Evolutionary conservation across 352 stramenopile species (phyloP).

Genomic region (Lagenidium sp.): DNA sequence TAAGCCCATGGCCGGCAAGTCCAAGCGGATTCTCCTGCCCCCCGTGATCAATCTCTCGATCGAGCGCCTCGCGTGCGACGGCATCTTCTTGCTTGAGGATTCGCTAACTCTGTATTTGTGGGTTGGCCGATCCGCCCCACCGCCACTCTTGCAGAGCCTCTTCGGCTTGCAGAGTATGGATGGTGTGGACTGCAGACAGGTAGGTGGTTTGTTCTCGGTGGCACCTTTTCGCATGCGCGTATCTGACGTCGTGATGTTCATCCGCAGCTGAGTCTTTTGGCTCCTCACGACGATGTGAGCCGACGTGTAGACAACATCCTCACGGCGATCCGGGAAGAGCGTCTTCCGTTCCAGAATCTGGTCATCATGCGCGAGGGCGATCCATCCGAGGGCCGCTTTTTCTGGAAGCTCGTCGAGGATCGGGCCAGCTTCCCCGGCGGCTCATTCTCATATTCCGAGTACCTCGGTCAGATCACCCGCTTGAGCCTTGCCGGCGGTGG

Average conservation of each 20-base stretch:
- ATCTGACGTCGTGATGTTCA: too few species aligned
- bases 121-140: constrained; percentile 88
- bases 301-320: constrained; percentile 86
- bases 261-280: constrained; percentile 65
- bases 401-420: constrained; percentile 98
- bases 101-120: constrained; percentile 94
- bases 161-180: constrained; percentile 95
- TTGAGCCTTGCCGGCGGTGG: constrained; percentile 46
- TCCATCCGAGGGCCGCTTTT: constrained; percentile 91
- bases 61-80: constrained; percentile 89
- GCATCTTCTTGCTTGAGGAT: constrained; percentile 97
- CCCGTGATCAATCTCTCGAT: constrained; percentile 93
- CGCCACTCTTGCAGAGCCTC: constrained; percentile 84
- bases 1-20: constrained; percentile 48
- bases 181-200: constrained; percentile 87
- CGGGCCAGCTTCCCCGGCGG: constrained; percentile 95
- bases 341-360: constrained; percentile 76
- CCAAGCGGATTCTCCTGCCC: constrained; percentile 79
- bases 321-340: constrained; percentile 80
- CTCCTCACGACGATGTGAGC: constrained; percentile 78
- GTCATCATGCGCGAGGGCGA: constrained; percentile 94
- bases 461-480: constrained; percentile 87
- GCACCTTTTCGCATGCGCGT: neutral
- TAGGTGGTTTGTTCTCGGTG: constrained; percentile 9
- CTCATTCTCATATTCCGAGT: constrained; percentile 98